These are phyloP conservation scores for Pyrus betulifolia DNA, from an alignment of 306 rosid species.

Conservation along the genomic window DNA sequence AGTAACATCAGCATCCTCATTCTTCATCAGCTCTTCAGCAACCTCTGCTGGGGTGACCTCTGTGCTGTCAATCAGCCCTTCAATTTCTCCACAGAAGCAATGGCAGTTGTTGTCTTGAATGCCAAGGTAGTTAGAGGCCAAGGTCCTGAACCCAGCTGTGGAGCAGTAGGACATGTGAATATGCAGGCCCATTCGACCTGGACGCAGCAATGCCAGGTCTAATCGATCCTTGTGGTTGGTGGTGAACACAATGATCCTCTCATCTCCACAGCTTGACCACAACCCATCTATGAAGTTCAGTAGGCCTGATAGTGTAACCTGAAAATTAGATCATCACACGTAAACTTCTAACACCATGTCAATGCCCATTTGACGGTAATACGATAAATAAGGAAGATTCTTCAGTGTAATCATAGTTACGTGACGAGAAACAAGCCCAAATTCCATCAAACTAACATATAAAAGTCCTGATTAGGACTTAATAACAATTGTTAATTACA, in stretches of 20 bases:
- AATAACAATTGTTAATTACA: too few species aligned
- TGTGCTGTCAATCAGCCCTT: constrained; percentile 20
- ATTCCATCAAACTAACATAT: too few species aligned
- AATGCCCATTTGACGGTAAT: neutral
- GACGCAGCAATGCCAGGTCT: constrained; percentile 37
- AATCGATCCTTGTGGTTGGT: constrained; percentile 42
- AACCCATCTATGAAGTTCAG: constrained; percentile 33
- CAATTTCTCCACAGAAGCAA: constrained; percentile 10
- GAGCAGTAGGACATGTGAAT: constrained; percentile 40
- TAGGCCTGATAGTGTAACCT: neutral
- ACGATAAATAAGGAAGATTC: too few species aligned
- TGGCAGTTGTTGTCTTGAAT: constrained; percentile 6
- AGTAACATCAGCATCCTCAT: constrained; percentile 25
- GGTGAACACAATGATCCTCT: constrained; percentile 42
- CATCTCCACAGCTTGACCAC: constrained; percentile 54
- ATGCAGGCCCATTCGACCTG: constrained; percentile 58
- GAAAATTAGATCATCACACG: neutral
- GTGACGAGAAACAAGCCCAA: too few species aligned
- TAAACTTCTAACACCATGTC: neutral
- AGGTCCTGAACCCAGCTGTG: constrained; percentile 21
- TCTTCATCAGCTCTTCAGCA: constrained; percentile 38
- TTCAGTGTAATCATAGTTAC: too few species aligned
- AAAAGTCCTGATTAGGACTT: too few species aligned
- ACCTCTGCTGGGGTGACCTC: constrained; percentile 41
- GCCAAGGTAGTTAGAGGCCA: constrained; percentile 34